phyloP scores from a whole-genome alignment of 352 stramenopile genomes.

The Blastocystis sp. region DNA sequence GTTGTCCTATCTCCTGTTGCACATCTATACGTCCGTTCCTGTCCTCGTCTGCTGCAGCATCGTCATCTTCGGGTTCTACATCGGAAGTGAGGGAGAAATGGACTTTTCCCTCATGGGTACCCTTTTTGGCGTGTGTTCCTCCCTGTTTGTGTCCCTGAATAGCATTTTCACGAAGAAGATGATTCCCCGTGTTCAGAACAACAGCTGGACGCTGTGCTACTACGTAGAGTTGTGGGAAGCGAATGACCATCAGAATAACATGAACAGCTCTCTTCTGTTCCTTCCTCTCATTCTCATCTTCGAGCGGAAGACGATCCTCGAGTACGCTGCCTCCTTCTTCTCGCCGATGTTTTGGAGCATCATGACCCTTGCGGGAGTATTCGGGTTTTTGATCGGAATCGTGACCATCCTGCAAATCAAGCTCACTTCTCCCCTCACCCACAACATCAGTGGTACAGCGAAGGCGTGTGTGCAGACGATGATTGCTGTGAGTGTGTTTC shows the following conservation, averaged over 20 bases:
- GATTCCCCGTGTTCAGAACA: constrained; percentile 75
- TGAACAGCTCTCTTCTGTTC: constrained; percentile 81
- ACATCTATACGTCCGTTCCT: constrained; percentile 74
- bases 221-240: not conserved
- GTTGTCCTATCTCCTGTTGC: constrained; percentile 77
- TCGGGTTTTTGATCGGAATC: constrained; percentile 83
- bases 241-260: constrained; percentile 76
- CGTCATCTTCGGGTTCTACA: constrained; percentile 80
- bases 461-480: constrained; percentile 80
- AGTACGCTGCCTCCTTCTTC: constrained; percentile 70
- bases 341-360: constrained; percentile 76
- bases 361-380: constrained; percentile 79
- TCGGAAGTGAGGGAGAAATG: constrained; percentile 79
- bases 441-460: constrained; percentile 83
- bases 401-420: constrained; percentile 82
- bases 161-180: constrained; percentile 83
- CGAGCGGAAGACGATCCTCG: constrained; percentile 74
- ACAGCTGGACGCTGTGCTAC: constrained; percentile 62
- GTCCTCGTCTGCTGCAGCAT: constrained; percentile 76
- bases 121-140: constrained; percentile 77
- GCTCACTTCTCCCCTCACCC: constrained; percentile 79
- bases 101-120: constrained; percentile 79
- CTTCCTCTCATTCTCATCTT: constrained; percentile 78
- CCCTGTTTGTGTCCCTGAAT: constrained; percentile 83
- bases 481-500: constrained; percentile 81